Evolutionary conservation across 2,329 filamentous ascomycete species (phyloP).

Genomic region (Colletotrichum sp.): DNA sequence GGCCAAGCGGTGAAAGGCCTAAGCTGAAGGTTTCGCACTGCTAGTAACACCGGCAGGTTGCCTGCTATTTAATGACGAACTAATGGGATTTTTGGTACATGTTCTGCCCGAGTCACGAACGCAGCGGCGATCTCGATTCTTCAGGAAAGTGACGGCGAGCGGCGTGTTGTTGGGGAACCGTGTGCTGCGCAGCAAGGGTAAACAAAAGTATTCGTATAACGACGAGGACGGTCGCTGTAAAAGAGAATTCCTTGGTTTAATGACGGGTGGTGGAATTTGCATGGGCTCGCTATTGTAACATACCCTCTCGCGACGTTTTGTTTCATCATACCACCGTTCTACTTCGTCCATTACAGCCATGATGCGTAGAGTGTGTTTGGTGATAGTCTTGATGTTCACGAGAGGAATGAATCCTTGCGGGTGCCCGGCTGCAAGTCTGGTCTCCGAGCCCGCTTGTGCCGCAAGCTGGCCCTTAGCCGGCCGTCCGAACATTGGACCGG

Average conservation of each 20-base stretch:
- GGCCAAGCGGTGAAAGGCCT: conserved; percentile 23
- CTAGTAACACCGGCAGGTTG: neutral
- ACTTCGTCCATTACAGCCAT: neutral
- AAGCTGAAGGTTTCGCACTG: neutral
- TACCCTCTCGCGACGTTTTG: conserved; percentile 19
- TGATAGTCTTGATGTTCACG: neutral
- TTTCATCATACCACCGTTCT: conserved; percentile 5
- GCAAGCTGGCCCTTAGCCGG: neutral
- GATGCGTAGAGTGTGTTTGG: neutral
- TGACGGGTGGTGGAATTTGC: conserved; percentile 14
- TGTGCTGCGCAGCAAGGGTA: conserved; percentile 1
- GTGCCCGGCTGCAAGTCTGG: neutral
- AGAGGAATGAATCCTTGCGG: neutral
- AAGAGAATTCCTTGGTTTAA: conserved; percentile 14
- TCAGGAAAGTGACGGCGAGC: neutral
- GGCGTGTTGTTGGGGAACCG: neutral
- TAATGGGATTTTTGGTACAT: conserved; percentile 14
- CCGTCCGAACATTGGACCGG: conserved; percentile 3
- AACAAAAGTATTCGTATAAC: conserved; percentile 16
- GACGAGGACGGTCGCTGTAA: conserved; percentile 6
- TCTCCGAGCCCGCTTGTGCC: neutral
- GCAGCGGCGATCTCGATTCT: neutral
- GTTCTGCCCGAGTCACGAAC: neutral
- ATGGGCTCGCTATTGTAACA: conserved; percentile 16
- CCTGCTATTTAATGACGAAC: conserved; percentile 19